Evolutionary conservation across 2,329 filamentous ascomycete genomes (phyloP).

Genomic region (Nigrospora sphaerica): DNA sequence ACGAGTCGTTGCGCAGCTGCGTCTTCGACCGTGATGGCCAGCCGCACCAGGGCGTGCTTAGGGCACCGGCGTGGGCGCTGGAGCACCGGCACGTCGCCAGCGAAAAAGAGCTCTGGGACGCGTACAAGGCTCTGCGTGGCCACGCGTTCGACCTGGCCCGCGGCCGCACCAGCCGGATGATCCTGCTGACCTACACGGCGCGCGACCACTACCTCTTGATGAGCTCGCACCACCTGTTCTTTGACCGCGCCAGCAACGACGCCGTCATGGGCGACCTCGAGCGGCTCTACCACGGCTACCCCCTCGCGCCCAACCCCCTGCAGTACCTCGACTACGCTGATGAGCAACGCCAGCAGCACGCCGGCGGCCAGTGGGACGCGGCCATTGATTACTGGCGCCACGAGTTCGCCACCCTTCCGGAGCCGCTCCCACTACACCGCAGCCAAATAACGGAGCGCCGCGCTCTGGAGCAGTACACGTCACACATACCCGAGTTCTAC

Average conservation of each 20-base stretch:
- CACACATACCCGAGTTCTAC: not conserved
- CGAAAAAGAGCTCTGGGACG: not conserved
- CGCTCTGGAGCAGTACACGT: not conserved
- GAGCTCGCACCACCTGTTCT: not conserved
- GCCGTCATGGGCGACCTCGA: not conserved
- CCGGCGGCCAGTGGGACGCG: not conserved
- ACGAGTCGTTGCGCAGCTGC: not conserved
- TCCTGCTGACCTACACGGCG: not conserved
- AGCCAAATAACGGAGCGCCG: not conserved
- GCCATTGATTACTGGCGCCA: not conserved
- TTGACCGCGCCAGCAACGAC: not conserved
- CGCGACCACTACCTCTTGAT: not conserved
- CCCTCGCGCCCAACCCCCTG: not conserved
- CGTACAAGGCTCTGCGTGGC: not conserved
- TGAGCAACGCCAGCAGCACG: not conserved
- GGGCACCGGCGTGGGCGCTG: not conserved
- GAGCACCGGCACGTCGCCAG: not conserved
- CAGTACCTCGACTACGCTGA: not conserved
- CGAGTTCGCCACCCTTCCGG: not conserved
- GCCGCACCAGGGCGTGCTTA: not conserved
- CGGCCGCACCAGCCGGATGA: not conserved
- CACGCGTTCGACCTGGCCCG: not conserved
- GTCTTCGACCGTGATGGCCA: not conserved
- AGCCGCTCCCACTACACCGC: not conserved
- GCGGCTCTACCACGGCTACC: not conserved